A percentile compares a stretch with the other conserved stretches of the same genome.
These are phyloP conservation scores for Hemisphaericaspora xylofermentans DNA, from an alignment of 1,139 yeast species.

Conservation along the genomic window DNA sequence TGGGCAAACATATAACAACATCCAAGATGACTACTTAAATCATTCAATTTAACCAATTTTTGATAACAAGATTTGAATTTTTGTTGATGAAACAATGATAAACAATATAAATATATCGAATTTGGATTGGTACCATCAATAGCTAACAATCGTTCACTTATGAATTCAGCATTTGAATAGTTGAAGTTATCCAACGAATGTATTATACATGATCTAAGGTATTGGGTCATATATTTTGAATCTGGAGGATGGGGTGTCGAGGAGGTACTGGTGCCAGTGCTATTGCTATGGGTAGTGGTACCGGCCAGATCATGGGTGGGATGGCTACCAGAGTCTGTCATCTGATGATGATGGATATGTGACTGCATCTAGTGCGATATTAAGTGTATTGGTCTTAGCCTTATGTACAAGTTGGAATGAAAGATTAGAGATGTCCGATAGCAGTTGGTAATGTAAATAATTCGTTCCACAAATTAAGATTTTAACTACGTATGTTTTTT, in stretches of 20 bases:
- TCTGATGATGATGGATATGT: conserved; percentile 2
- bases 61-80: conserved; percentile 63
- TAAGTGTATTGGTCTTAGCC: too few species aligned
- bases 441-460: not conserved
- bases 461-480: not conserved
- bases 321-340: not conserved
- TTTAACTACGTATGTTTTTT: not conserved
- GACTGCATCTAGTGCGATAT: not conserved
- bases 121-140: conserved; percentile 49
- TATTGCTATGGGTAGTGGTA: not conserved
- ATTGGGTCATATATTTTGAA: conserved; percentile 25
- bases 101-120: conserved; percentile 61
- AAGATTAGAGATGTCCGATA: too few species aligned
- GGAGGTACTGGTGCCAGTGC: not conserved
- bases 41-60: conserved; percentile 43
- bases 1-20: conserved; percentile 71
- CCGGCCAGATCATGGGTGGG: too few species aligned
- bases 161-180: conserved; percentile 72
- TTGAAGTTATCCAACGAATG: conserved; percentile 74
- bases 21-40: conserved; percentile 56
- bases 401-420: too few species aligned
- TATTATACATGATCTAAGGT: conserved; percentile 57
- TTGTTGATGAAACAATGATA: conserved; percentile 55
- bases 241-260: conserved; percentile 5
- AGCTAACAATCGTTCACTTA: conserved; percentile 73